phyloP scores from a whole-genome alignment of 805 yeast species.

The Candida gorgasii region DNA sequence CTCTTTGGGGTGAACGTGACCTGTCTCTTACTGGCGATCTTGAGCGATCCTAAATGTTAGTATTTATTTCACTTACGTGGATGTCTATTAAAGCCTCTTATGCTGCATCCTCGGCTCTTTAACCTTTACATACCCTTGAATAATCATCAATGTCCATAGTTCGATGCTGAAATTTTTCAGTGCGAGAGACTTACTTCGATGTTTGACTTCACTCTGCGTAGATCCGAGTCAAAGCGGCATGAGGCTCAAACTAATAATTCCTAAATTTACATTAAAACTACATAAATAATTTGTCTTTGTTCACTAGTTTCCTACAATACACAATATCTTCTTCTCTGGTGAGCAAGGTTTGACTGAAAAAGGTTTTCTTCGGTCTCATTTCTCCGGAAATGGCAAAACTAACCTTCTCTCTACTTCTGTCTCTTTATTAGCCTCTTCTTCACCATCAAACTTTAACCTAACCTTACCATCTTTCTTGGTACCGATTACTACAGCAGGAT shows the following conservation, averaged over 20 bases:
- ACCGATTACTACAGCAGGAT: constrained; percentile 89
- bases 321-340: too few relatives aligned
- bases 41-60: constrained; percentile 26
- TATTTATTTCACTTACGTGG: neutral
- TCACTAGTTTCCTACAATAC: too few relatives aligned
- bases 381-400: constrained; percentile 71
- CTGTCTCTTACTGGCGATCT: constrained; percentile 35
- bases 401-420: constrained; percentile 86
- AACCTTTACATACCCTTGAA: constrained; percentile 54
- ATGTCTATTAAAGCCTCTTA: neutral
- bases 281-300: neutral
- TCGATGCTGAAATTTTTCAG: constrained; percentile 4
- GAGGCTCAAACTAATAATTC: too few relatives aligned
- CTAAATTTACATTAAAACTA: constrained; percentile 1
- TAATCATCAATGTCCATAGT: constrained; percentile 62
- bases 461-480: constrained; percentile 74
- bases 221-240: neutral
- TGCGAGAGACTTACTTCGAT: constrained; percentile 1
- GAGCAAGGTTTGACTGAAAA: too few relatives aligned
- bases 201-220: neutral
- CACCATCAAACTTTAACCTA: constrained; percentile 87
- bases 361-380: neutral
- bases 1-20: constrained; percentile 19
- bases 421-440: constrained; percentile 93
- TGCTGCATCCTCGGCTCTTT: too few relatives aligned